These are phyloP conservation scores for Tetradesmus obliquus DNA, from an alignment of 139 green algal species.

Conservation along the genomic window DNA sequence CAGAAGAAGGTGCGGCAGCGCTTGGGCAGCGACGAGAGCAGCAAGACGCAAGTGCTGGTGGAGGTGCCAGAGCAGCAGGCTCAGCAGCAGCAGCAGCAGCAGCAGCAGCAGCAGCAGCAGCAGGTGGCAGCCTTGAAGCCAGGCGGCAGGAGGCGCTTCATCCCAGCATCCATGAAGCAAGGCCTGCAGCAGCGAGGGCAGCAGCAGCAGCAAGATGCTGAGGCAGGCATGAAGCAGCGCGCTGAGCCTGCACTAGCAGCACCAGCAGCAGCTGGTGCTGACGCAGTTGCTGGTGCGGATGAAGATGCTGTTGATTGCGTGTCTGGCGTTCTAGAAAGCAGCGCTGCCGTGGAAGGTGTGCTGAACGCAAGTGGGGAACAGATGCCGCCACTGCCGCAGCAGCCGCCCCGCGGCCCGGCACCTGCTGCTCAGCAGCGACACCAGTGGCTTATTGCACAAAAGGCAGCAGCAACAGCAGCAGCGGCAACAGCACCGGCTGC, in stretches of 20 bases:
- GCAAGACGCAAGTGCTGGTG: not conserved
- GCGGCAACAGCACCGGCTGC: not conserved
- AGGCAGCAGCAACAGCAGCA: not conserved
- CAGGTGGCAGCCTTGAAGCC: not conserved
- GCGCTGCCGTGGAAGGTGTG: not conserved
- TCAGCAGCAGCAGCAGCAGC: not conserved
- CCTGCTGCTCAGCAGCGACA: not conserved
- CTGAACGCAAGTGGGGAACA: not conserved
- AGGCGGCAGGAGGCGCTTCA: not conserved
- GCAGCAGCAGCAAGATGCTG: not conserved
- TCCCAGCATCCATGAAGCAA: not conserved
- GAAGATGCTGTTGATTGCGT: not conserved
- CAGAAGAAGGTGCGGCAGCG: not conserved
- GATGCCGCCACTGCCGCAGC: not conserved
- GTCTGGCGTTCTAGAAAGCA: not conserved
- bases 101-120: not conserved
- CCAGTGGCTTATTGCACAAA: conserved; percentile 3
- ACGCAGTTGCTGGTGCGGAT: not conserved
- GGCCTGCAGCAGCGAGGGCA: not conserved
- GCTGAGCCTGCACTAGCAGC: not conserved
- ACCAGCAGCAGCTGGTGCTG: not conserved
- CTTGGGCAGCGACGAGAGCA: not conserved
- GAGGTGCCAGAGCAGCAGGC: not conserved
- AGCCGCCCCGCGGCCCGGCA: not conserved
- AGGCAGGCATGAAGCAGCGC: not conserved